phyloP scores from a whole-genome alignment of 768 basidiomycete genomes.

The Agaricus subrufescens region DNA sequence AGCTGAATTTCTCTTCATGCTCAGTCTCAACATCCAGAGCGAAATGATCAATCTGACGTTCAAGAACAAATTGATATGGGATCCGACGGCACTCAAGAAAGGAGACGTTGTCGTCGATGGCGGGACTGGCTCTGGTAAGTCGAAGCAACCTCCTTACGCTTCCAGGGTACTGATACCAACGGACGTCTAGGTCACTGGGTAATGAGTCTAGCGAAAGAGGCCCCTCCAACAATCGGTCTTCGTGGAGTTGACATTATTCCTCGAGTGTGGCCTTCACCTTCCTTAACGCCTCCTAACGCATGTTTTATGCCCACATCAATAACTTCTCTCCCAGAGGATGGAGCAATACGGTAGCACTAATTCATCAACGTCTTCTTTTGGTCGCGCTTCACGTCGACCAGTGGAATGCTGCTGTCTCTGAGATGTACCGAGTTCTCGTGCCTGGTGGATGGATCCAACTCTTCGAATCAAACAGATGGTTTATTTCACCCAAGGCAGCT shows the following conservation, averaged over 20 bases:
- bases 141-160: not conserved
- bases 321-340: not conserved
- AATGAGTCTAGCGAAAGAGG: constrained; percentile 12
- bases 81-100: not conserved
- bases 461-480: constrained; percentile 1
- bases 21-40: not conserved
- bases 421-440: constrained; percentile 4
- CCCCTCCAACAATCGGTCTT: constrained; percentile 8
- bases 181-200: constrained; percentile 16
- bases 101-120: constrained; percentile 5
- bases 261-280: constrained; percentile 15
- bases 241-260: constrained; percentile 17
- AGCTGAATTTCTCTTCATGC: not conserved
- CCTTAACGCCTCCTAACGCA: not conserved
- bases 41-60: not conserved
- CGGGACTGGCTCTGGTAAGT: constrained; percentile 9
- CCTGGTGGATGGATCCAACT: constrained; percentile 12
- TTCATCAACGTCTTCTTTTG: constrained; percentile 2
- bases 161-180: not conserved
- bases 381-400: not conserved
- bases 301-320: not conserved
- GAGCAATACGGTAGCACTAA: not conserved
- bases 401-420: constrained; percentile 7
- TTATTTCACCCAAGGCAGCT: not conserved
- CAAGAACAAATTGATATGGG: constrained; percentile 5